These are phyloP conservation scores for Kodamaea alishanica DNA, from an alignment of 1,139 yeast species.

Conservation along the genomic window DNA sequence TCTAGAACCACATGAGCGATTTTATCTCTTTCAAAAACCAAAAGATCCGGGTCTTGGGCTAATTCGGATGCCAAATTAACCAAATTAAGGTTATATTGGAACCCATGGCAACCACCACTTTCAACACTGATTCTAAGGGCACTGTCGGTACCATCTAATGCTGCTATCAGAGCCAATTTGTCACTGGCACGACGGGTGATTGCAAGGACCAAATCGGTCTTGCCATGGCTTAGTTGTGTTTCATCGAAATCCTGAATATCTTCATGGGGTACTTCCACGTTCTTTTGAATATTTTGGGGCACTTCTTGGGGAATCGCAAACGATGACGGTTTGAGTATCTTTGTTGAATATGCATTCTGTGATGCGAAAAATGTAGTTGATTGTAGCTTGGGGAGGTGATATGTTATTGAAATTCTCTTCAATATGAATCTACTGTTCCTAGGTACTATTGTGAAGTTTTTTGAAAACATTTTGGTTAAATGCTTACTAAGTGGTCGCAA, in stretches of 20 bases:
- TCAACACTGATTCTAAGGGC: conserved; percentile 80
- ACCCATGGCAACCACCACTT: conserved; percentile 98
- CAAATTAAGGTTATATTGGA: conserved; percentile 77
- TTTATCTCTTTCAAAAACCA: conserved; percentile 57
- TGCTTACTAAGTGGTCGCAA: too few relatives aligned
- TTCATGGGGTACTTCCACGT: conserved; percentile 17
- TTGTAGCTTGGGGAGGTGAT: background rate
- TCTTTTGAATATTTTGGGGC: conserved; percentile 3
- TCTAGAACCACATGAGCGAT: conserved; percentile 70
- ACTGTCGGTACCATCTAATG: conserved; percentile 55
- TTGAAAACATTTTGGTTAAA: too few relatives aligned
- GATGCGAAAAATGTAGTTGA: background rate
- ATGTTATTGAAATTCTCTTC: too few relatives aligned
- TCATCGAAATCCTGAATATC: conserved; percentile 28
- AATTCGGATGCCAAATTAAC: conserved; percentile 46
- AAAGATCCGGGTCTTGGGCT: conserved; percentile 39
- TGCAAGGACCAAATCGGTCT: conserved; percentile 35
- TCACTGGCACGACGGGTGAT: conserved; percentile 40
- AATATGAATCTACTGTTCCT: too few relatives aligned
- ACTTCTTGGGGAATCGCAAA: conserved; percentile 18
- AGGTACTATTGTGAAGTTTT: too few relatives aligned
- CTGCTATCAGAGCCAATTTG: conserved; percentile 55
- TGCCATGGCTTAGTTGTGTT: conserved; percentile 34
- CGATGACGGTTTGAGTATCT: conserved; percentile 23
- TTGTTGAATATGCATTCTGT: background rate